These are phyloP conservation scores for Neofusicoccum kwambonambiense DNA, from an alignment of 2,329 filamentous ascomycete species.

Conservation along the genomic window DNA sequence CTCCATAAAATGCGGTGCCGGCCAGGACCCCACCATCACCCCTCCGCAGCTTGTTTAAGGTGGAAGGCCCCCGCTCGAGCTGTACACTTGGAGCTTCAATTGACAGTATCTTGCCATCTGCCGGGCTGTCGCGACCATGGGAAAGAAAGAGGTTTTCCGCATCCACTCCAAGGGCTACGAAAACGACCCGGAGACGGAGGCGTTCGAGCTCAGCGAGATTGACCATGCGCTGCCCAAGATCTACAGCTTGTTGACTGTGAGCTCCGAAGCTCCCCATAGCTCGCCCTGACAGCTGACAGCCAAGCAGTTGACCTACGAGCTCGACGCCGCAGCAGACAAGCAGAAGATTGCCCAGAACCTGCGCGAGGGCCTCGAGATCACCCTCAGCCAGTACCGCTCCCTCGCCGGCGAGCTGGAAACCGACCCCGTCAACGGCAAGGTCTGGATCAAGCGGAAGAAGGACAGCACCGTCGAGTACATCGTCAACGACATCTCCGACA, in stretches of 20 bases:
- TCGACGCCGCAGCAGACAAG: neutral
- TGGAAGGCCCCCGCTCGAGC: neutral
- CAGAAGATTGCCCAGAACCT: constrained; percentile 20
- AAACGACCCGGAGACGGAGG: neutral
- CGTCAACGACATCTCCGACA: constrained; percentile 17
- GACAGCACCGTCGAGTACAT: constrained; percentile 20
- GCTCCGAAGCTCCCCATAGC: no score
- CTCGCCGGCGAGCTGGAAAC: constrained; percentile 22
- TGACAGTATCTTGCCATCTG: neutral
- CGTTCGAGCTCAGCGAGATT: constrained; percentile 6
- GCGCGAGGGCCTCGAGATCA: constrained; percentile 22
- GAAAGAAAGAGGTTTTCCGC: neutral
- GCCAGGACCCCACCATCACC: neutral
- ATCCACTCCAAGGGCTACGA: neutral
- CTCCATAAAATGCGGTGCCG: no score
- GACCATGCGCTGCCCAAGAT: constrained; percentile 6
- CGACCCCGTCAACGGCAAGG: constrained; percentile 20
- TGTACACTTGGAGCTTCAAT: neutral
- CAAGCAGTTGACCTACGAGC: constrained; percentile 24
- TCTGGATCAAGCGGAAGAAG: constrained; percentile 24
- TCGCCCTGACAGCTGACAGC: neutral
- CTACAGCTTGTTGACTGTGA: neutral
- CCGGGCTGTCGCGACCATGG: neutral
- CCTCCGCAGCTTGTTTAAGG: neutral
- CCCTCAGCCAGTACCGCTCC: constrained; percentile 22